These are phyloP conservation scores for Zoysia pacifica DNA, from an alignment of 176 grass and related monocot genomes.

Conservation along the genomic window DNA sequence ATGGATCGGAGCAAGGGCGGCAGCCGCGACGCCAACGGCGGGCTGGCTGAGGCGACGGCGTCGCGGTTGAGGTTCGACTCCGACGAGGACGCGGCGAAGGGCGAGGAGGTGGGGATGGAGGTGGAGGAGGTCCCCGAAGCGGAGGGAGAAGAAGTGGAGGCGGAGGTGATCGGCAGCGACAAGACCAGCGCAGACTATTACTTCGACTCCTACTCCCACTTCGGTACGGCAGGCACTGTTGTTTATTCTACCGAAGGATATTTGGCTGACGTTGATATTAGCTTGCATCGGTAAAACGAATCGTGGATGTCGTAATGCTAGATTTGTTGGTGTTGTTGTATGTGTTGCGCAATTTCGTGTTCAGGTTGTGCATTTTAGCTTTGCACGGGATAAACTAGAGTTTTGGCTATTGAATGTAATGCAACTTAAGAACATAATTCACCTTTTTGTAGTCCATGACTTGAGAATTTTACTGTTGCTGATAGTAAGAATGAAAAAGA, in stretches of 20 bases:
- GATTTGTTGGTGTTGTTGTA: neutral
- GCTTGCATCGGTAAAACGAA: neutral
- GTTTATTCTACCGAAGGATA: neutral
- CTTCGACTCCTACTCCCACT: constrained; percentile 99
- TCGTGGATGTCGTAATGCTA: neutral
- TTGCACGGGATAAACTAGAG: neutral
- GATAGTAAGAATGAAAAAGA: neutral
- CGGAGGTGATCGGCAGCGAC: constrained; percentile 63
- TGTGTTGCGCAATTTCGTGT: neutral
- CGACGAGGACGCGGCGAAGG: constrained; percentile 24
- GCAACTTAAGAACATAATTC: neutral
- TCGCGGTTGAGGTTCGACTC: constrained; percentile 48
- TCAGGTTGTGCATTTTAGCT: neutral
- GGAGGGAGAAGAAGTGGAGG: constrained; percentile 25
- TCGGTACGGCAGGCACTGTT: constrained; percentile 42
- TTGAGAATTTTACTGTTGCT: neutral
- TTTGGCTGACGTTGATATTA: constrained; percentile 4
- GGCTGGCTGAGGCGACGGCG: constrained; percentile 54
- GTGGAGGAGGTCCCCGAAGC: constrained; percentile 38
- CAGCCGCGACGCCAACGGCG: constrained; percentile 47
- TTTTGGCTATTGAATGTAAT: neutral
- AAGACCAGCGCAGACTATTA: constrained; percentile 99
- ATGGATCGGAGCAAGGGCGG: constrained; percentile 48
- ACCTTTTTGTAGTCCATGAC: neutral
- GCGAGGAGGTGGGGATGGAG: constrained; percentile 33